phyloP scores from a whole-genome alignment of 1,139 yeast genomes.

The Wickerhamomyces sp. region DNA sequence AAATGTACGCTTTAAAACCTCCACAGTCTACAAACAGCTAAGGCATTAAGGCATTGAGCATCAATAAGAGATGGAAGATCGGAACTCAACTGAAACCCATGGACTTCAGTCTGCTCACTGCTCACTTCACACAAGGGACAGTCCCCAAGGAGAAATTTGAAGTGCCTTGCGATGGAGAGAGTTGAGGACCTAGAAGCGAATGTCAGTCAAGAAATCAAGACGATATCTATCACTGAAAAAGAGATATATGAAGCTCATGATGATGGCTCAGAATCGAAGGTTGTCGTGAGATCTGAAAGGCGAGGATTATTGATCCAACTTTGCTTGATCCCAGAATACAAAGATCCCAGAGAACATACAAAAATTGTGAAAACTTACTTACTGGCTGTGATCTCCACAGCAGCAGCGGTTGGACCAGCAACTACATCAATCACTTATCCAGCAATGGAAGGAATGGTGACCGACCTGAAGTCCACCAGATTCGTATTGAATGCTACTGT shows the following conservation, averaged over 20 bases:
- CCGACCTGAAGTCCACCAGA: conserved; percentile 49
- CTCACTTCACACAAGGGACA: no score
- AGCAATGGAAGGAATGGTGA: conserved; percentile 58
- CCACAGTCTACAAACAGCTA: no score
- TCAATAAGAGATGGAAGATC: no score
- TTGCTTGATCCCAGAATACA: conserved; percentile 63
- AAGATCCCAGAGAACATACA: conserved; percentile 67
- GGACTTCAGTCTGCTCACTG: no score
- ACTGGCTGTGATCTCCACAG: conserved; percentile 62
- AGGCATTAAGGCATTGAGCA: no score
- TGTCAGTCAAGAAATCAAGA: no score
- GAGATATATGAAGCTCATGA: background rate
- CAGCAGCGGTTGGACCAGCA: conserved; percentile 84
- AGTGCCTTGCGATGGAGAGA: no score
- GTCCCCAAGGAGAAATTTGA: no score
- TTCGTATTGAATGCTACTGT: conserved; percentile 72
- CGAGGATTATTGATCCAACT: conserved; percentile 53
- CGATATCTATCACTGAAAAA: background rate
- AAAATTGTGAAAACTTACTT: conserved; percentile 42
- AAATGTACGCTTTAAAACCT: no score
- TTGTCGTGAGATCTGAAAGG: conserved; percentile 3
- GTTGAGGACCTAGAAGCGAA: no score
- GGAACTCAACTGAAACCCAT: no score
- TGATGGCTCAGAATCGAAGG: no score
- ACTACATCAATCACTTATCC: conserved; percentile 86